A percentile compares a stretch with the other conserved stretches of the same genome.
Evolutionary conservation across 495 filamentous ascomycete species (phyloP).

Genomic region (Astrocystis sublimbata): DNA sequence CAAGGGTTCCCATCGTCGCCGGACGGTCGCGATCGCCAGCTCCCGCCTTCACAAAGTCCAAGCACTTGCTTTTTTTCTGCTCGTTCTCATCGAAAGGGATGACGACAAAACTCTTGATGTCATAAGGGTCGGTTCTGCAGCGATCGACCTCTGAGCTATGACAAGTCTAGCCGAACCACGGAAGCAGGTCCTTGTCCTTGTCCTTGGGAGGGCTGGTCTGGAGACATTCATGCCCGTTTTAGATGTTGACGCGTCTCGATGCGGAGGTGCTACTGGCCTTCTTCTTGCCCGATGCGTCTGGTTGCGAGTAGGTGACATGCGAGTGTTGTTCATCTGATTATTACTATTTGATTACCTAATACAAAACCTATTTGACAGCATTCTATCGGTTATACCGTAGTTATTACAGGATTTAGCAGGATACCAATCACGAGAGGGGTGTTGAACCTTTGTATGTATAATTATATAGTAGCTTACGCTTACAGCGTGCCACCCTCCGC

Average conservation of each 20-base stretch:
- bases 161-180: slow-evolving; percentile 6
- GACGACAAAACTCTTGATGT: slow-evolving; percentile 4
- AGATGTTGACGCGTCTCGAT: slow-evolving; percentile 7
- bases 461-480: no score
- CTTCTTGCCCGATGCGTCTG: neutral
- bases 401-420: no score
- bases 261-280: neutral
- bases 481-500: no score
- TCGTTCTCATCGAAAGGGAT: slow-evolving; percentile 1
- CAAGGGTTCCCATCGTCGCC: neutral
- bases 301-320: slow-evolving; percentile 5
- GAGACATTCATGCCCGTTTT: slow-evolving; percentile 4
- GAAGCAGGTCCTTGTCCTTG: neutral
- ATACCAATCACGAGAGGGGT: no score
- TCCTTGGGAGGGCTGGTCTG: neutral
- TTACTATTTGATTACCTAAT: no score
- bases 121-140: slow-evolving; percentile 4
- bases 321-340: no score
- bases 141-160: neutral
- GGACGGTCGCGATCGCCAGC: neutral
- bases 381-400: no score
- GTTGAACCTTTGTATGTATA: no score
- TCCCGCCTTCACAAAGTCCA: neutral
- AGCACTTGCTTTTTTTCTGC: neutral
- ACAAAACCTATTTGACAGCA: no score